These are phyloP conservation scores for Crithidia sp. DNA, from an alignment of 208 protist species.

Conservation along the genomic window DNA sequence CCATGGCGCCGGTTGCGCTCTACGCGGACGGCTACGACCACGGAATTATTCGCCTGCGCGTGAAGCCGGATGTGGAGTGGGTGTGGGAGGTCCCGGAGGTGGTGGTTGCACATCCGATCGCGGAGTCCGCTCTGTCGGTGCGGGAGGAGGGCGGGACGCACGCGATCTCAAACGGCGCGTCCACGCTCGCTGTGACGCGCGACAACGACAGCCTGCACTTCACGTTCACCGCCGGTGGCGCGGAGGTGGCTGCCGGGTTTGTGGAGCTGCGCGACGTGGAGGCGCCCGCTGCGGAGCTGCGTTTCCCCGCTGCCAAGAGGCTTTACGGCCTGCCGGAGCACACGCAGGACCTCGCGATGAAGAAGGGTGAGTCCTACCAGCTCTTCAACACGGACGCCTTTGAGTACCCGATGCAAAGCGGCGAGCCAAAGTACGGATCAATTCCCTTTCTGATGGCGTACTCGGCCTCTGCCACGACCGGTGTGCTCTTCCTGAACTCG, in stretches of 20 bases:
- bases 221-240: background rate
- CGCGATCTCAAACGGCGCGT: slow-evolving; percentile 6
- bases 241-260: slow-evolving; percentile 2
- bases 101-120: slow-evolving; percentile 9
- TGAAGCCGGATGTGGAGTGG: slow-evolving; percentile 18
- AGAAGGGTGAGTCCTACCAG: slow-evolving; percentile 83
- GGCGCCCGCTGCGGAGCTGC: slow-evolving; percentile 10
- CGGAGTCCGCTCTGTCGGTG: slow-evolving; percentile 5
- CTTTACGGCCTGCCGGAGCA: slow-evolving; percentile 97
- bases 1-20: slow-evolving; percentile 8
- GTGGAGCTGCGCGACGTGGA: slow-evolving; percentile 15
- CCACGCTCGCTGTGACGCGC: slow-evolving; percentile 7
- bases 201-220: slow-evolving; percentile 3
- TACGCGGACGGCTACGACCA: slow-evolving; percentile 17
- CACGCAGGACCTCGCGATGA: slow-evolving; percentile 85
- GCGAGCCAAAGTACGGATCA: slow-evolving; percentile 94
- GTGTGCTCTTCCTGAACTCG: slow-evolving; percentile 95
- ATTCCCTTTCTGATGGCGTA: slow-evolving; percentile 96
- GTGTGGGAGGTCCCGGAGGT: slow-evolving; percentile 21
- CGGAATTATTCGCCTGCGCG: slow-evolving; percentile 15
- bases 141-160: slow-evolving; percentile 1
- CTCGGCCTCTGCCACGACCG: slow-evolving; percentile 49
- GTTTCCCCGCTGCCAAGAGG: slow-evolving; percentile 58
- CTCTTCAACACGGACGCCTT: slow-evolving; percentile 98
- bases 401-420: slow-evolving; percentile 95